These are phyloP conservation scores for Lenzites betulinus DNA, from an alignment of 768 basidiomycete species.

Conservation along the genomic window DNA sequence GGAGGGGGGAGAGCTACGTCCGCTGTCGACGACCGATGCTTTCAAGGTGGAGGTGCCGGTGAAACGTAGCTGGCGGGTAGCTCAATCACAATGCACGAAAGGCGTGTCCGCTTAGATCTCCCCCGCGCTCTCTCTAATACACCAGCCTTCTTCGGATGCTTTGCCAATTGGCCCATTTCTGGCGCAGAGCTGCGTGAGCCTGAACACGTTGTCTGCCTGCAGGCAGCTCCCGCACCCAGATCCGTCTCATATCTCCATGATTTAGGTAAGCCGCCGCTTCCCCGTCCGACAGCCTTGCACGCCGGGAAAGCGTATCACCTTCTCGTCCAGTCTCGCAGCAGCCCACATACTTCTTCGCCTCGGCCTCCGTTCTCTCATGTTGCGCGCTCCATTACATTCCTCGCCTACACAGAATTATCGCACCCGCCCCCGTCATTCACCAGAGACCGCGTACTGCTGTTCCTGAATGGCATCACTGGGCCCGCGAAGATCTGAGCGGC, in stretches of 20 bases:
- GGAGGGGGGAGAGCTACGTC: slow-evolving; percentile 21
- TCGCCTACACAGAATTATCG: not conserved
- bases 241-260: slow-evolving; percentile 28
- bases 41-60: slow-evolving; percentile 29
- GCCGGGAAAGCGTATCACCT: slow-evolving; percentile 12
- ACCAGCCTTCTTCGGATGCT: slow-evolving; percentile 24
- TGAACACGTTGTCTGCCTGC: slow-evolving; percentile 36
- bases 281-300: slow-evolving; percentile 22
- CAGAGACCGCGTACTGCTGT: slow-evolving; percentile 10
- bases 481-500: slow-evolving; percentile 8
- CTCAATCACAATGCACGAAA: slow-evolving; percentile 31
- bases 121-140: slow-evolving; percentile 25
- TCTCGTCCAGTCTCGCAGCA: slow-evolving; percentile 7
- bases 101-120: slow-evolving; percentile 33
- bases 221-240: slow-evolving; percentile 29
- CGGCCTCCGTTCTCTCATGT: not conserved
- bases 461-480: slow-evolving; percentile 16
- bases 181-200: slow-evolving; percentile 24
- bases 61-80: slow-evolving; percentile 25
- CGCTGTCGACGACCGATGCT: slow-evolving; percentile 28
- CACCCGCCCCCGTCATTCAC: slow-evolving; percentile 1
- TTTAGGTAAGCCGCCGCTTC: slow-evolving; percentile 31
- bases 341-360: slow-evolving; percentile 8
- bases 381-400: slow-evolving; percentile 8
- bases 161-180: slow-evolving; percentile 32